phyloP scores from a whole-genome alignment of 306 rosid species.

The Canavalia ensiformis region DNA sequence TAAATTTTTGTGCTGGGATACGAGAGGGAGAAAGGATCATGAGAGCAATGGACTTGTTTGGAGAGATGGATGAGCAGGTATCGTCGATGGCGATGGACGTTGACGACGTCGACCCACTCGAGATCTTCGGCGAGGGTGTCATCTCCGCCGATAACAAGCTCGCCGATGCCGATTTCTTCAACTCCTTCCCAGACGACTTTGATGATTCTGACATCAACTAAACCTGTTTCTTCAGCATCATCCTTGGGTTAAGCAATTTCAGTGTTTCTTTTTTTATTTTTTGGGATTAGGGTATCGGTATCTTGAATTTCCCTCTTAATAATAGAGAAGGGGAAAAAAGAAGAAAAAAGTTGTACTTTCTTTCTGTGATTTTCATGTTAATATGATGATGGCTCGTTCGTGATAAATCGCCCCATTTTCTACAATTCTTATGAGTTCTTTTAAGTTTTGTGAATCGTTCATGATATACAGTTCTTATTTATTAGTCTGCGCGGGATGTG shows the following conservation, averaged over 20 bases:
- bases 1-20: neutral
- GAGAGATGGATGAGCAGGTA: conserved; percentile 85
- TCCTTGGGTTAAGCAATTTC: neutral
- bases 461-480: neutral
- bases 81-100: conserved; percentile 94
- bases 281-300: neutral
- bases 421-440: neutral
- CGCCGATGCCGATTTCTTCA: conserved; percentile 87
- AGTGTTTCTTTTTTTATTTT: neutral
- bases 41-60: conserved; percentile 76
- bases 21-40: conserved; percentile 14
- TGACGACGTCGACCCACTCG: conserved; percentile 80
- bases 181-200: conserved; percentile 80
- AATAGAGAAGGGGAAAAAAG: neutral
- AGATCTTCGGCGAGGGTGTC: conserved; percentile 70
- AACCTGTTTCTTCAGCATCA: neutral
- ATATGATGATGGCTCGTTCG: conserved; percentile 14
- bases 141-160: conserved; percentile 73
- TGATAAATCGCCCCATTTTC: neutral
- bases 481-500: neutral
- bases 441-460: neutral
- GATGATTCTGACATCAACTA: conserved; percentile 83
- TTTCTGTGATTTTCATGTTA: conserved; percentile 18
- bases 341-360: neutral
- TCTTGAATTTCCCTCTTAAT: neutral